Base-by-base conservation (phyloP, 2,329 filamentous ascomycete genomes). In the Botrytis elliptica region DNA sequence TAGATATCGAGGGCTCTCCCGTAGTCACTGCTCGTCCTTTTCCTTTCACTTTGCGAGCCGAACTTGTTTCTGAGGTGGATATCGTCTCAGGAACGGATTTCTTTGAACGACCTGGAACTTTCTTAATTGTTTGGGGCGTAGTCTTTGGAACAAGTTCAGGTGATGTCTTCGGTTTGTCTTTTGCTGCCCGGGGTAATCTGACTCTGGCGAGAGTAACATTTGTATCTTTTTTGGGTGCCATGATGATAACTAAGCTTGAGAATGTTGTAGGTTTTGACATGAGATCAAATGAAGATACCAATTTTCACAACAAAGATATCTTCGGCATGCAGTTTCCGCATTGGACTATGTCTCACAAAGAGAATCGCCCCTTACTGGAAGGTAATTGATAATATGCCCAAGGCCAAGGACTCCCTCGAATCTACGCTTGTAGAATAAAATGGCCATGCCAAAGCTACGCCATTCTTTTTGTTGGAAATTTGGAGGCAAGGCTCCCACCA, bases 311-410 rank as follows among this genome's bases (percentile, higher is more conserved):
- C 59, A 71, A 71, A 71, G 70, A 66, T 57, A 65, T 65, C 60
- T 71, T 57, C 40, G 70, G 70, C 70, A 66, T 66, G 70, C 46
- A 65, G 25, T 66, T 40, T 52, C 70, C 44, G 57, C 57, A 63
- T 71, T 52, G 44, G 57, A 64, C 20, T 38, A 38, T 71, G 33
- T 71, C 69, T 63, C 52, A 71, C 69, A 71, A 71, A 71, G 69
- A 64, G n/a, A 63, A 57, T 25, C 18, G 42, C 18, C 44, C 64
- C 33, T 67, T 52, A 40, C 65, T 67, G 25, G 9, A 55, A 46
- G 64, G 9, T n/a, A 55, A 57, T 12, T 29, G 57, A 64, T 64
- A 36, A 22, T 16, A 52, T n/a, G 14, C 52, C 14, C n/a, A 29
- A 57, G n/a, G 10, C 9, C 29, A 57, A 46, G 40, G 68, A 46